Evolutionary conservation across 2,329 filamentous ascomycete genomes (phyloP), one percentile per base, ranked within the genome.

Genomic region (Orbilia javanica): DNA sequence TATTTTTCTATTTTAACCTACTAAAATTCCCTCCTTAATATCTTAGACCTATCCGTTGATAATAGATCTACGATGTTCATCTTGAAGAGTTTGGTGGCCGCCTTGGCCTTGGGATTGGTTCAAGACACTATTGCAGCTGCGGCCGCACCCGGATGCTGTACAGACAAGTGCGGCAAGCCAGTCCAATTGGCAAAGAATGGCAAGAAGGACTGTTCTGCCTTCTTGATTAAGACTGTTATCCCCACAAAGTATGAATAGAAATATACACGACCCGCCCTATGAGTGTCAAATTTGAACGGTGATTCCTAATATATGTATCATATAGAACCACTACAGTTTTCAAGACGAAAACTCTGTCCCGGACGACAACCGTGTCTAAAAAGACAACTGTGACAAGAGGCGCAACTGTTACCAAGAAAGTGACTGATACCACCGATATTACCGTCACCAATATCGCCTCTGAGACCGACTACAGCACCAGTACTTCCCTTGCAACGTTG

Each of bases 61-160:
- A 48, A 46, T 8, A 25, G 6, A 7, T 42, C 55, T 7, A 39
- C 25, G 5, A 77, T 77, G 73, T 67, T 71, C 20, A 18, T 77
- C 31, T 48, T 68, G 42, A 77, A 67, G 31, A 64, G 60, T 65
- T 36, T 77, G 36, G 73, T 62, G 66, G 73, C 73, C 36, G 73
- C 27, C 8, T 44, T 77, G 57, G 66, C 65, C 42, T 62, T 77
- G 39, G 66, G 60, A 22, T 46, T 77, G 39, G 62, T 57, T n/a
- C 66, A 71, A 29, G 60, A 55, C 15, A 48, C 66, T 7, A 25
- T 67, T 52, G 73, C 73, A 15, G 48, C 55, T 3, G 39, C 52
- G 6, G 27, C 27, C 11, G 39, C 52, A 22, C 50, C 46, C 3
- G 29, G 52, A 3, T 70, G 66, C 34, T 77, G 73, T 27, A 67